Conservation (phyloP, 2,329 filamentous ascomycete species). For the Tothia fuscella region DNA sequence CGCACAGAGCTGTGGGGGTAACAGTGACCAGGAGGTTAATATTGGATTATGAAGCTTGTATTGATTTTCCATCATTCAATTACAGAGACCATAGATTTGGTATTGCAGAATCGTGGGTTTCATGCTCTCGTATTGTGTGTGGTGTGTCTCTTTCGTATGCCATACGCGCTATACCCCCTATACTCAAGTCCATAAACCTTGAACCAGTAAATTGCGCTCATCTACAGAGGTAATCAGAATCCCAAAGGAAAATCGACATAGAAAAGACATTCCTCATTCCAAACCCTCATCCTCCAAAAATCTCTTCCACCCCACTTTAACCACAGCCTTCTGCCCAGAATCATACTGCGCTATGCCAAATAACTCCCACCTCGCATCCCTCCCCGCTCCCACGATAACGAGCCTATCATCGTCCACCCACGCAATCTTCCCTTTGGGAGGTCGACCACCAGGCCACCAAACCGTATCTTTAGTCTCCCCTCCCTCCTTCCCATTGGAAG, state of each 20-base stretch:
- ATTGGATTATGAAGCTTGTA: too few species aligned
- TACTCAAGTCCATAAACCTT: too few species aligned
- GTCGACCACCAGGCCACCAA: slow-evolving; percentile 24
- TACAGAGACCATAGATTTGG: too few species aligned
- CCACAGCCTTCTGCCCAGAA: slow-evolving; percentile 51
- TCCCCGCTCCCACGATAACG: slow-evolving; percentile 65
- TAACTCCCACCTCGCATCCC: slow-evolving; percentile 77
- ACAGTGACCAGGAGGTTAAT: too few species aligned
- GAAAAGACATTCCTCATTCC: background rate
- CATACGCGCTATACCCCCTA: too few species aligned
- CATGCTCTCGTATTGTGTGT: too few species aligned
- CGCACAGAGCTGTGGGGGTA: too few species aligned
- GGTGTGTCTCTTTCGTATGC: too few species aligned
- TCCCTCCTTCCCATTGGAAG: background rate
- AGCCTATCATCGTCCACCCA: slow-evolving; percentile 69
- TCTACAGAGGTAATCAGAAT: too few species aligned
- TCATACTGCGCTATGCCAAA: slow-evolving; percentile 60
- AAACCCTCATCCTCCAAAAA: slow-evolving; percentile 41
- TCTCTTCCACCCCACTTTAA: slow-evolving; percentile 70
- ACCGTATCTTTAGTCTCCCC: background rate
- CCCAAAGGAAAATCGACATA: background rate
- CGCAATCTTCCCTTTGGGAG: slow-evolving; percentile 72
- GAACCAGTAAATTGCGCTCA: too few species aligned
- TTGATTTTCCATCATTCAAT: too few species aligned
- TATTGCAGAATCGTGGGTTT: too few species aligned